Evolutionary conservation across 495 filamentous ascomycete species (phyloP).

Genomic region (Podospora conica): DNA sequence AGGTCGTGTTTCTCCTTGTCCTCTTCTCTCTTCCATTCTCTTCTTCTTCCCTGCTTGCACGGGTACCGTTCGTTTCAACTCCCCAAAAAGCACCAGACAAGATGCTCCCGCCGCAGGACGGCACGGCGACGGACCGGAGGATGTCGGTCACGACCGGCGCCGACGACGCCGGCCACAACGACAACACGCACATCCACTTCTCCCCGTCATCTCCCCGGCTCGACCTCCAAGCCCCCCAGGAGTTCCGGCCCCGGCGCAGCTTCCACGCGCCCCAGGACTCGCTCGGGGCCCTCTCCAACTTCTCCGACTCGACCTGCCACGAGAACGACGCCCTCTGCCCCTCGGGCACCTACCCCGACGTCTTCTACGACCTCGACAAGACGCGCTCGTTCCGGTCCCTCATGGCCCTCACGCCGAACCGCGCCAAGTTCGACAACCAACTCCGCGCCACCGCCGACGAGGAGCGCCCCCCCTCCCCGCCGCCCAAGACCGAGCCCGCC

Average conservation of each 20-base stretch:
- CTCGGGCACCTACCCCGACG: not conserved
- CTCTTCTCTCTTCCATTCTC: not conserved
- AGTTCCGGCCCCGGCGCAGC: not conserved
- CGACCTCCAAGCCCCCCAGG: not conserved
- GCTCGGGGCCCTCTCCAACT: not conserved
- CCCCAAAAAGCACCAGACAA: not conserved
- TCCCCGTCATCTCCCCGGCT: not conserved
- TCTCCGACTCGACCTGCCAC: conserved; percentile 1
- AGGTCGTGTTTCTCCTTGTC: not conserved
- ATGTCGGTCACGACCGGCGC: not conserved
- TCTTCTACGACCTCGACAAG: conserved; percentile 4
- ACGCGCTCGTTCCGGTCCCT: conserved; percentile 1
- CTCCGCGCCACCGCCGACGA: not conserved
- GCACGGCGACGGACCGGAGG: not conserved
- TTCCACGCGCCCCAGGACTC: conserved; percentile 5
- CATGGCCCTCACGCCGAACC: conserved; percentile 7
- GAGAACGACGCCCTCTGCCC: not conserved
- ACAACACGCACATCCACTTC: not conserved
- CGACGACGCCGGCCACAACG: not conserved
- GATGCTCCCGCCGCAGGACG: not conserved
- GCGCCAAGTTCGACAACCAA: not conserved
- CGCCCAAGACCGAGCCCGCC: not conserved
- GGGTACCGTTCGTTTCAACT: too few species aligned
- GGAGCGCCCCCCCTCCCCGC: not conserved
- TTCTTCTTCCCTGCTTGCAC: not conserved